phyloP scores from a whole-genome alignment of 768 basidiomycete genomes.

The Boletus reticuloceps region DNA sequence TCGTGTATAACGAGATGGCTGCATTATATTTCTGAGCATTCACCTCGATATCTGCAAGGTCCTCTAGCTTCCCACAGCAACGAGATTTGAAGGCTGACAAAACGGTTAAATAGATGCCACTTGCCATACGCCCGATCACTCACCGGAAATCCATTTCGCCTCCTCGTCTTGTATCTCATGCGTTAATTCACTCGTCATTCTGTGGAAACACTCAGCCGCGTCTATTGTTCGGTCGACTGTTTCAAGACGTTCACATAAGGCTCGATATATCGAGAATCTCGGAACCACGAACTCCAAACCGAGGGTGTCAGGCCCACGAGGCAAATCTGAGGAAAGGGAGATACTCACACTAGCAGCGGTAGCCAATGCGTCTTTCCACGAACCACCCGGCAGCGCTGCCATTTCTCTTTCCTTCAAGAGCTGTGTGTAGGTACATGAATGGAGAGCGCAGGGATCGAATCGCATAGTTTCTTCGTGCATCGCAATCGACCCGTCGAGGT shows the following conservation, averaged over 20 bases:
- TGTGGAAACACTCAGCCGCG: background rate
- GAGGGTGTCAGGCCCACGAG: background rate
- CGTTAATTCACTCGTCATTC: background rate
- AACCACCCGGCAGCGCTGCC: background rate
- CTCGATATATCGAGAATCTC: background rate
- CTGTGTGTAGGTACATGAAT: background rate
- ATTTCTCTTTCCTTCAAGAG: background rate
- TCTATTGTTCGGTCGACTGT: background rate
- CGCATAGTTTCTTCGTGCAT: background rate
- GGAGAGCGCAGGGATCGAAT: background rate
- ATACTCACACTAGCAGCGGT: background rate
- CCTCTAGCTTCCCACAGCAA: background rate
- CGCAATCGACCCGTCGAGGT: conserved; percentile 19
- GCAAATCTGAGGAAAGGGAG: too few relatives aligned
- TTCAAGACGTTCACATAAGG: background rate
- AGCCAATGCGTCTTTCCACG: background rate
- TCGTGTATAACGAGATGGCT: background rate
- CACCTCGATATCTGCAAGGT: background rate
- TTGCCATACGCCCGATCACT: background rate
- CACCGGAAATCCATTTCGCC: background rate
- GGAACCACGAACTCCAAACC: background rate
- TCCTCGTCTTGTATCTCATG: background rate
- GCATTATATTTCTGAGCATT: background rate
- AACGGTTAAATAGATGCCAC: background rate
- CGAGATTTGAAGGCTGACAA: background rate